A percentile compares a stretch with the other conserved stretches of the same genome.
Conservation (phyloP, 371 early-diverging fungal species). For the Circinella umbellata region DNA sequence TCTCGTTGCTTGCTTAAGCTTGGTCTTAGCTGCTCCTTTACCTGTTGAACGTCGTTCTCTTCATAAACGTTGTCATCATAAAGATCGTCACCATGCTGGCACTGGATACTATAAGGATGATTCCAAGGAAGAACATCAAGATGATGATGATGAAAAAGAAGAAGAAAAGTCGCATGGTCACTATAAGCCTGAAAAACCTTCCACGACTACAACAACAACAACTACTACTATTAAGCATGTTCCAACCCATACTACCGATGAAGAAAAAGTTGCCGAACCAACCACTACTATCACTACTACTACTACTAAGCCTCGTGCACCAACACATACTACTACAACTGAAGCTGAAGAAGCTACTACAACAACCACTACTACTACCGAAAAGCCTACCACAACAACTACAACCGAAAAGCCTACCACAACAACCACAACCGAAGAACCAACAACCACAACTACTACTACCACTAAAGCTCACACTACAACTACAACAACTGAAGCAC, state of each 20-base stretch:
- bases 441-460: not conserved
- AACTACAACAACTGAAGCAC: not conserved
- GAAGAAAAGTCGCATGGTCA: not conserved
- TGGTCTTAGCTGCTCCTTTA: conserved; percentile 17
- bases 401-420: no score
- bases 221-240: conserved; percentile 30
- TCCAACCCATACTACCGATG: no score
- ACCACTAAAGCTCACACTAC: not conserved
- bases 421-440: not conserved
- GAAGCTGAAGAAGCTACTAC: conserved; percentile 27
- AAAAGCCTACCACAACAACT: not conserved
- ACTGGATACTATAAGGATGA: not conserved
- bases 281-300: conserved; percentile 22
- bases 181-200: not conserved
- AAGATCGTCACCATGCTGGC: not conserved
- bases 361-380: no score
- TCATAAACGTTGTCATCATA: not conserved
- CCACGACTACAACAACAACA: conserved; percentile 25
- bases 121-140: not conserved
- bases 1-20: not conserved
- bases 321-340: conserved; percentile 4
- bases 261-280: conserved; percentile 23
- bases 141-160: conserved; percentile 4
- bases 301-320: not conserved
- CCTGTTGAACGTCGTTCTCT: not conserved